Evolutionary conservation across 352 stramenopile species (phyloP), one percentile per base, ranked within the genome.

Genomic region (Globisporangium cylindrosporum): DNA sequence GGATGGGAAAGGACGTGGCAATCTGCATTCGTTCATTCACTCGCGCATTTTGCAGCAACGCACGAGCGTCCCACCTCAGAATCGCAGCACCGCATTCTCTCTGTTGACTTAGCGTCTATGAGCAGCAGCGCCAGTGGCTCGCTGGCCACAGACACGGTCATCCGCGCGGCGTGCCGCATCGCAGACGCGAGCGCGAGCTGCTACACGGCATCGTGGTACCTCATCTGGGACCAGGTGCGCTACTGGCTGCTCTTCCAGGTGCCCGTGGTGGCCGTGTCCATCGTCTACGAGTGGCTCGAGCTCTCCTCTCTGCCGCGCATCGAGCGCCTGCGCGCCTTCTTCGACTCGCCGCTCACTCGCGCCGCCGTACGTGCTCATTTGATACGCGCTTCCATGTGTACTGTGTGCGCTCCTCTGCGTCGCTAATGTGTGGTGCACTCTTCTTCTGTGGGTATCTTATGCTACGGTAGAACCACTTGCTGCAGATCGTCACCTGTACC

Each of bases 261-360:
- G 56, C 84, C 88, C 18, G 75, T 94, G 14, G 58, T 92, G 32
- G 82, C 73, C 20, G 43, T 92, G 62, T 90, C 86, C 12, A 77
- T 94, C 64, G 75, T 90, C 64, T 94, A 89, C 68, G 84, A 93
- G 69, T 95, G 86, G 86, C 86, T 95, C 68, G 84, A 95, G 65
- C 58, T 92, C 54, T 68, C 82, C 20, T 87, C 79, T 54, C 74
- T 84, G 58, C 70, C 74, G 48, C 88, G 81, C 58, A 68, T 95
- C 41, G 88, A 94, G 64, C 83, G 78, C 48, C 65, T 93, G 38
- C 86, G 88, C 54, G 73, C 74, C 61, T 43, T 91, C 61, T 93
- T 87, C 62, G 86, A 91, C 72, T 76, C 84, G 36, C 86, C 87
- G 8, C 67, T 93, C 58, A 84, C 84, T 29, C 86, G 88, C 56